A percentile compares a stretch with the other conserved stretches of the same genome.
Evolutionary conservation across 805 yeast species (phyloP).

Genomic region (Groenewaldozyma tartarivorans): DNA sequence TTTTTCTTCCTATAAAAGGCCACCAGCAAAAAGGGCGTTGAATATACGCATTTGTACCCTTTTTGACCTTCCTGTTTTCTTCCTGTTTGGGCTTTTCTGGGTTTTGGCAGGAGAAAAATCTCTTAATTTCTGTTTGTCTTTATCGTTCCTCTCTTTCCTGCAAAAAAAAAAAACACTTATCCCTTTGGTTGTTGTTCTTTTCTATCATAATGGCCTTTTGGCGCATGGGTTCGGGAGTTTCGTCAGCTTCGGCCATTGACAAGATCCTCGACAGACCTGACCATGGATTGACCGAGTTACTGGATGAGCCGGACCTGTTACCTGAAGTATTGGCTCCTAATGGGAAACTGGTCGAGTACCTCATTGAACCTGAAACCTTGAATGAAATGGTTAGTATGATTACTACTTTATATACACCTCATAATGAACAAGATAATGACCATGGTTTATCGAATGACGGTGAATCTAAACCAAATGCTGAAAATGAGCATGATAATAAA

Average conservation of each 20-base stretch:
- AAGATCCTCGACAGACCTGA: slow-evolving; percentile 39
- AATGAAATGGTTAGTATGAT: slow-evolving; percentile 41
- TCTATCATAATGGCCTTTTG: slow-evolving; percentile 46
- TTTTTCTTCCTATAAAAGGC: too few relatives aligned
- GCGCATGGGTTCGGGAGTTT: slow-evolving; percentile 52
- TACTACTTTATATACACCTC: neutral
- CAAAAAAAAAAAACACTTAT: too few relatives aligned
- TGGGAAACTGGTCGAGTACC: slow-evolving; percentile 64
- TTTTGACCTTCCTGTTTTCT: too few relatives aligned
- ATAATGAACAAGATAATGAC: neutral
- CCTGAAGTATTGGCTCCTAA: slow-evolving; percentile 68
- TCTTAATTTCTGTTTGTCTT: too few relatives aligned
- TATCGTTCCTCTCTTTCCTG: too few relatives aligned
- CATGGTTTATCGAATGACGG: neutral
- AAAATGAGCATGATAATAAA: slow-evolving; percentile 4
- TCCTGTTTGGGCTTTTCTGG: too few relatives aligned
- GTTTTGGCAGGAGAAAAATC: too few relatives aligned
- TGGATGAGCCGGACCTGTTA: slow-evolving; percentile 66
- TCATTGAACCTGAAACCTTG: slow-evolving; percentile 70
- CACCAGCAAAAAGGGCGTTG: too few relatives aligned
- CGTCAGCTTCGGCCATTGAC: slow-evolving; percentile 46
- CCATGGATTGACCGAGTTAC: slow-evolving; percentile 37
- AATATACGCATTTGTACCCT: too few relatives aligned
- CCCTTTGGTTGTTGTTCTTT: too few relatives aligned
- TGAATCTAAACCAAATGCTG: neutral